Conservation (phyloP, 306 rosid genomes). For the Argentina anserina region DNA sequence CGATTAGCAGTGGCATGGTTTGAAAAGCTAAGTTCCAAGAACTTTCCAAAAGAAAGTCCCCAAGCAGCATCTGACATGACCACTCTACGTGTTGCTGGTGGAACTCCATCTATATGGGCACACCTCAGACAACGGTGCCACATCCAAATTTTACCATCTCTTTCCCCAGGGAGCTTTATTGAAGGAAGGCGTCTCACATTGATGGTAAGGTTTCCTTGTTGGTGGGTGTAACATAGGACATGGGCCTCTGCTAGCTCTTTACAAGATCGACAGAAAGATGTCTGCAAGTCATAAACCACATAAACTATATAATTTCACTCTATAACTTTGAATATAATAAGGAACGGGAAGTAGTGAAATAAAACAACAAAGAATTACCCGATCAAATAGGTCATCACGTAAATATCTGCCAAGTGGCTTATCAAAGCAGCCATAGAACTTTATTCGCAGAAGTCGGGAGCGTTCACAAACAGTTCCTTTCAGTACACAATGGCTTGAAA, state of each 20-base stretch:
- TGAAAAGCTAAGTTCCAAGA: conserved; percentile 97
- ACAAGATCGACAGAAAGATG: conserved; percentile 67
- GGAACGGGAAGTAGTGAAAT: not conserved
- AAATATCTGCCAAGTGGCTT: conserved; percentile 98
- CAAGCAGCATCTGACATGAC: conserved; percentile 99
- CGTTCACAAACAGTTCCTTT: conserved; percentile 86
- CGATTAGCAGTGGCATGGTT: conserved; percentile 99
- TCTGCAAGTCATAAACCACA: conserved; percentile 36
- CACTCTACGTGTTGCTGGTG: conserved; percentile 93
- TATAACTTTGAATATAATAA: conserved; percentile 15
- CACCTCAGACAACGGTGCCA: conserved; percentile 97
- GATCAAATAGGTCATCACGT: conserved; percentile 75
- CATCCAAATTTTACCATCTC: conserved; percentile 97
- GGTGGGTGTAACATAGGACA: conserved; percentile 78
- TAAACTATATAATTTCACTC: conserved; percentile 11
- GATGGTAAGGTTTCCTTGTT: conserved; percentile 93
- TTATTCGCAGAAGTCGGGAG: conserved; percentile 84
- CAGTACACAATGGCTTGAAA: conserved; percentile 81
- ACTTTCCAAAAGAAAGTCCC: conserved; percentile 98
- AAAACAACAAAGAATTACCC: conserved; percentile 35
- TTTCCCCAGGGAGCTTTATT: conserved; percentile 81
- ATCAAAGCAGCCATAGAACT: conserved; percentile 85
- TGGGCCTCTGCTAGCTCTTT: conserved; percentile 78
- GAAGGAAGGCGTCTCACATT: conserved; percentile 77
- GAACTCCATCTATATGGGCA: conserved; percentile 79